Percentiles rank a stretch among this genome's conserved stretches.
These are phyloP conservation scores for Colletotrichum sp. DNA, from an alignment of 2,329 filamentous ascomycete genomes.

Conservation along the genomic window DNA sequence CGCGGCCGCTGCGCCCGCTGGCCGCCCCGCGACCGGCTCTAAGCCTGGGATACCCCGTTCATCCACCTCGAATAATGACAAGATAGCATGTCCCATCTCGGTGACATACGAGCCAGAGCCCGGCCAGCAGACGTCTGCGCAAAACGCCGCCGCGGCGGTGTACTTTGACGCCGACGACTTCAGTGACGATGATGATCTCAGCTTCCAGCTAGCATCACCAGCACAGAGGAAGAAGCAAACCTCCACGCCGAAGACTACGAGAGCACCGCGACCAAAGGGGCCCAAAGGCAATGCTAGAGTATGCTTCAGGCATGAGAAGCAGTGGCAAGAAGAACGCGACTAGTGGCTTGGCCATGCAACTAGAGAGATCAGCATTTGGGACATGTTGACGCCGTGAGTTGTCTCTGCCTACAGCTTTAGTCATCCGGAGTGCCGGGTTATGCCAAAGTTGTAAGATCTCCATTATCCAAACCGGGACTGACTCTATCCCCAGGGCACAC, in stretches of 20 bases:
- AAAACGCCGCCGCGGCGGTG: background rate
- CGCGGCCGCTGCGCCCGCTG: background rate
- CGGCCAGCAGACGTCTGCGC: background rate
- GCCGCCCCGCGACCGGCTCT: too few species aligned
- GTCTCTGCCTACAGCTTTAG: background rate
- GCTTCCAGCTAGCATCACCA: background rate
- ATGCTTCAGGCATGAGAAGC: background rate
- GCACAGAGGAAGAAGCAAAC: rapidly evolving
- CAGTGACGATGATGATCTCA: background rate
- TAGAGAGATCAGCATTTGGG: background rate
- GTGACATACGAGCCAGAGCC: background rate
- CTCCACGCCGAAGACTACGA: background rate
- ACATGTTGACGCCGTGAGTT: background rate
- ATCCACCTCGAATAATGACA: background rate
- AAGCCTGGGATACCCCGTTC: background rate
- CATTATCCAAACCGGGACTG: too few species aligned
- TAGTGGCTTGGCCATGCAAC: background rate
- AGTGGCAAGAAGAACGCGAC: background rate
- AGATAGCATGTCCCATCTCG: background rate
- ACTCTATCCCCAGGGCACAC: background rate
- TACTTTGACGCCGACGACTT: background rate
- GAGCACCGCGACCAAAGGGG: background rate
- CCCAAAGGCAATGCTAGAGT: background rate
- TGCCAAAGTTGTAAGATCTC: too few species aligned
- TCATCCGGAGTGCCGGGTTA: too few species aligned